Percentiles rank a stretch among this genome's conserved stretches.
Evolutionary conservation across 148 eudicot species (phyloP).

Genomic region (Talinum fruticosum): DNA sequence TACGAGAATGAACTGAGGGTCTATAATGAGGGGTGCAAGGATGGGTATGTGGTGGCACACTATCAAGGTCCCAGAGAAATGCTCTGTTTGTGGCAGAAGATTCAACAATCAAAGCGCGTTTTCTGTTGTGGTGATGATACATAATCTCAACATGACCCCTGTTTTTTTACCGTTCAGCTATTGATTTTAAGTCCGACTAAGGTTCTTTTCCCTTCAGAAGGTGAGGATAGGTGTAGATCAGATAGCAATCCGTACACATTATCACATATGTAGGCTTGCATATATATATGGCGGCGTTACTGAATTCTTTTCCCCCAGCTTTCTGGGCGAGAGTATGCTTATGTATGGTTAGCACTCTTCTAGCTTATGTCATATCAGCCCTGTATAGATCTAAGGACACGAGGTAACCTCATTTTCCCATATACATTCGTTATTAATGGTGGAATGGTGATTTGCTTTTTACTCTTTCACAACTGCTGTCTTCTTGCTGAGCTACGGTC

Average conservation of each 20-base stretch:
- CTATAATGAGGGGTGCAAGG: constrained; percentile 64
- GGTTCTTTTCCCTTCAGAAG: not conserved
- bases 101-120: constrained; percentile 67
- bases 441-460: no score
- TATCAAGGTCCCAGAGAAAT: constrained; percentile 91
- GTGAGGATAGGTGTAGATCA: not conserved
- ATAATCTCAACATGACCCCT: not conserved
- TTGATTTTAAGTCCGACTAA: constrained; percentile 8
- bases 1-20: constrained; percentile 76
- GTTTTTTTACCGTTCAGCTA: not conserved
- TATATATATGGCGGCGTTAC: constrained; percentile 19
- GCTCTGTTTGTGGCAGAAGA: constrained; percentile 96
- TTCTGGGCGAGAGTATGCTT: constrained; percentile 22
- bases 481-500: no score
- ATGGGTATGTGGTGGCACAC: constrained; percentile 84
- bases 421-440: not conserved
- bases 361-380: constrained; percentile 6
- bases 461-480: no score
- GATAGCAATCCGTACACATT: constrained; percentile 11
- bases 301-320: constrained; percentile 24
- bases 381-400: constrained; percentile 24
- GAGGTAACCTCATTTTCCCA: not conserved
- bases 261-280: constrained; percentile 25
- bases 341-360: constrained; percentile 12
- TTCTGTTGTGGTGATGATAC: constrained; percentile 56